phyloP scores from a whole-genome alignment of 192 early-diverging fungal species.

The Cetraspora pellucida region DNA sequence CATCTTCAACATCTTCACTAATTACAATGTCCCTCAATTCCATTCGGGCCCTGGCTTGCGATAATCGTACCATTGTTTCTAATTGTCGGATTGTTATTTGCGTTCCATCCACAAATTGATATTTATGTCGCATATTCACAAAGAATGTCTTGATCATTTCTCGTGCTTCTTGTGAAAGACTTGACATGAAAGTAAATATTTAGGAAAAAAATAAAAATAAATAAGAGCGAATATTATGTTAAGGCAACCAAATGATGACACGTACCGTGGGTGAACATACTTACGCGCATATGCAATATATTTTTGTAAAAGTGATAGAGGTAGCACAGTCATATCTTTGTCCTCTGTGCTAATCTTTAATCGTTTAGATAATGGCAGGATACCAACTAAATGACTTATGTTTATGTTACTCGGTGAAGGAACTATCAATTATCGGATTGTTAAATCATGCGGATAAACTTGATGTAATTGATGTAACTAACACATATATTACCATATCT shows the following conservation, averaged over 20 bases:
- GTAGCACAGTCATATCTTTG: constrained; percentile 63
- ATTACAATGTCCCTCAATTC: constrained; percentile 78
- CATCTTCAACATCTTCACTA: constrained; percentile 70
- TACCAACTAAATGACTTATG: constrained; percentile 18
- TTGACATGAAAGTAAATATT: background rate
- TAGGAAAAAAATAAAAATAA: too few species aligned
- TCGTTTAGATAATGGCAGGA: constrained; percentile 35
- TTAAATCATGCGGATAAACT: background rate
- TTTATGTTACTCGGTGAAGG: background rate
- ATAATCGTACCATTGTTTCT: constrained; percentile 75
- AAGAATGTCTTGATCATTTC: constrained; percentile 71
- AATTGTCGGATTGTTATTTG: constrained; percentile 83
- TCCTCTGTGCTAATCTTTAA: constrained; percentile 52
- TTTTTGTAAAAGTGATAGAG: constrained; percentile 69
- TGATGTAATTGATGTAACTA: background rate
- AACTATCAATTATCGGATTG: background rate
- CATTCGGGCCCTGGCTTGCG: constrained; percentile 76
- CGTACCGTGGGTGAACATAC: constrained; percentile 65
- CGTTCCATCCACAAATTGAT: constrained; percentile 67
- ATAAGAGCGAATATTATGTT: background rate
- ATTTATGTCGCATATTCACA: constrained; percentile 62
- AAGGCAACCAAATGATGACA: constrained; percentile 8
- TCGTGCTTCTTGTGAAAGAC: constrained; percentile 60
- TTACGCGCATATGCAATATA: constrained; percentile 88
- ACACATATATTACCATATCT: background rate